Conservation (phyloP, 2,329 filamentous ascomycete species). For the Chrysoporthe puriensis region DNA sequence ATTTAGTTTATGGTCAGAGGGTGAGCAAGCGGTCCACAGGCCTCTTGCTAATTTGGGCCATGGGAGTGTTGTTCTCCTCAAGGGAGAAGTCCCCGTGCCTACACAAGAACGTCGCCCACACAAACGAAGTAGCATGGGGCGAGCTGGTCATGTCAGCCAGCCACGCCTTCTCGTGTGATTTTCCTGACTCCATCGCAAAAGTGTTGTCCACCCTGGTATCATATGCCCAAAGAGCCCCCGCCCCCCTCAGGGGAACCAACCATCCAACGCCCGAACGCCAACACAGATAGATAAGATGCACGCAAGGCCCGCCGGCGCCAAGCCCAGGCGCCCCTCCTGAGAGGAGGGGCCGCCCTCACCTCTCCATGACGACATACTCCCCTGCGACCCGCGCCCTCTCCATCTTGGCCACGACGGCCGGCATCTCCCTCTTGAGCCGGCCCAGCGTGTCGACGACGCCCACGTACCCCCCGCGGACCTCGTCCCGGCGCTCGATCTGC, state of each 20-base stretch:
- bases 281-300: not conserved
- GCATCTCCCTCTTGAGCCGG: slow-evolving; percentile 62
- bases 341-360: slow-evolving; percentile 29
- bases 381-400: slow-evolving; percentile 65
- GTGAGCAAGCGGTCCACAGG: not conserved
- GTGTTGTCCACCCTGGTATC: slow-evolving; percentile 20
- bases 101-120: not conserved
- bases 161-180: not conserved
- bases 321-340: too few relatives aligned
- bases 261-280: slow-evolving; percentile 25
- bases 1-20: not conserved
- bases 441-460: slow-evolving; percentile 55
- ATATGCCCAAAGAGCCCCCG: not conserved
- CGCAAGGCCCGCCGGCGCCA: too few relatives aligned
- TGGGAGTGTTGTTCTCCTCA: too few relatives aligned
- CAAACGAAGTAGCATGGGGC: not conserved
- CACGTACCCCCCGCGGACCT: slow-evolving; percentile 51
- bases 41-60: not conserved
- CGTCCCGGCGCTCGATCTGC: slow-evolving; percentile 49
- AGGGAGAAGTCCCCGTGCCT: too few relatives aligned
- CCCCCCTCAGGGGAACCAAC: not conserved
- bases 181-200: not conserved
- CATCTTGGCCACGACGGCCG: slow-evolving; percentile 65
- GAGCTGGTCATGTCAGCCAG: too few relatives aligned
- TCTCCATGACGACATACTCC: slow-evolving; percentile 57